These are phyloP conservation scores for Takakia lepidozioides DNA, from an alignment of 225 moss, liverwort and hornwort species.

Conservation along the genomic window DNA sequence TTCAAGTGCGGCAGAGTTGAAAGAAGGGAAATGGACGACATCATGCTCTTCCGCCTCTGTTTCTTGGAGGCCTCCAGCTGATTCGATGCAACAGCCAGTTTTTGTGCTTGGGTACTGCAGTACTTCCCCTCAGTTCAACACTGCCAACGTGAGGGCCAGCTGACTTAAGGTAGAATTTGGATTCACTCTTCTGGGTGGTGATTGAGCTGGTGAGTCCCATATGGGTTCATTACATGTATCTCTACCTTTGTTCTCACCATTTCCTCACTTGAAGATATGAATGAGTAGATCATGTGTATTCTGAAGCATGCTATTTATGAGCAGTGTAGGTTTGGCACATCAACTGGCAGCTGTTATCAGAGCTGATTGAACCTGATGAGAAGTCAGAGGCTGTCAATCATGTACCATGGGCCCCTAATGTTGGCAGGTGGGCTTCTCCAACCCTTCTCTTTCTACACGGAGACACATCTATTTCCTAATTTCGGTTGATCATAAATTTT, in stretches of 20 bases:
- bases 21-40: slow-evolving; percentile 63
- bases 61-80: slow-evolving; percentile 79
- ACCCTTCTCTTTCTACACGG: no score
- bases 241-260: no score
- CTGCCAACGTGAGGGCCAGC: slow-evolving; percentile 56
- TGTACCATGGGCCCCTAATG: slow-evolving; percentile 96
- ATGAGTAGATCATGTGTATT: no score
- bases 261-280: no score
- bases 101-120: slow-evolving; percentile 81
- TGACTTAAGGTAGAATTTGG: no score
- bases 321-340: no score
- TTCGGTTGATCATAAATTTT: no score
- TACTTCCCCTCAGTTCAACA: slow-evolving; percentile 51
- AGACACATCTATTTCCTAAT: no score
- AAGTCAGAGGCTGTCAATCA: slow-evolving; percentile 72
- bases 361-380: slow-evolving; percentile 61
- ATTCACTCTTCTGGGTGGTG: no score
- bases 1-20: slow-evolving; percentile 65
- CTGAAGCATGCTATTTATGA: slow-evolving; percentile 92
- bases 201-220: no score
- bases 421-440: slow-evolving; percentile 61
- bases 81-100: slow-evolving; percentile 72
- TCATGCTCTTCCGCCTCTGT: slow-evolving; percentile 62
- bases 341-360: slow-evolving; percentile 95
- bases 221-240: no score